Percentiles rank a stretch among this genome's conserved stretches.
Evolutionary conservation across 2,329 filamentous ascomycete species (phyloP).

Genomic region (Pseudofabraea citricarpa): DNA sequence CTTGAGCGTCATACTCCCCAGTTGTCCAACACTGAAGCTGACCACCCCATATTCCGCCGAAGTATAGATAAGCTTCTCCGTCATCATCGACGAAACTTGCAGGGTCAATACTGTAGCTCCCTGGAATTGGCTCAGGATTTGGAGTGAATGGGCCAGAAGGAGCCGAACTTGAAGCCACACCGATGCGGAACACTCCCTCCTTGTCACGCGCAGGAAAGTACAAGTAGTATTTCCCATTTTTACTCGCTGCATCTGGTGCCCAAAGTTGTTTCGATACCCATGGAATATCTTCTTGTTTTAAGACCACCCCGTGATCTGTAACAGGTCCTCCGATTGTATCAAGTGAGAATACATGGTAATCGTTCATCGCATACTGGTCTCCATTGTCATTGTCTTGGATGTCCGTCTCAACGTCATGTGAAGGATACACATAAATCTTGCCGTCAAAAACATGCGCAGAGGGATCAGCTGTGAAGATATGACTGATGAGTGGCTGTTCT

Average conservation of each 20-base stretch:
- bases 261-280: conserved; percentile 78
- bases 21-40: conserved; percentile 73
- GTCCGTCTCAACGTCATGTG: conserved; percentile 71
- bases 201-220: conserved; percentile 74
- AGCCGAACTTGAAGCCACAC: conserved; percentile 58
- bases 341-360: conserved; percentile 72
- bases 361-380: conserved; percentile 79
- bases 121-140: conserved; percentile 59
- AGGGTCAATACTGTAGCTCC: conserved; percentile 73
- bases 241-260: conserved; percentile 70
- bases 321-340: conserved; percentile 52
- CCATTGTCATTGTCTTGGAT: conserved; percentile 78
- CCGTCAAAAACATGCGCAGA: conserved; percentile 76
- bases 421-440: conserved; percentile 75
- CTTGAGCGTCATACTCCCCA: conserved; percentile 48
- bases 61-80: conserved; percentile 63
- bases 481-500: conserved; percentile 57
- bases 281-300: conserved; percentile 61
- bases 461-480: conserved; percentile 75
- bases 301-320: conserved; percentile 67
- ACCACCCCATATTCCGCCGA: conserved; percentile 76
- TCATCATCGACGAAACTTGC: conserved; percentile 73
- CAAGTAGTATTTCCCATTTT: conserved; percentile 68
- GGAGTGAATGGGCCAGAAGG: conserved; percentile 68
- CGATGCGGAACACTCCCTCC: conserved; percentile 67